These are phyloP conservation scores for Sutorius australiensis DNA, from an alignment of 768 basidiomycete genomes.

Conservation along the genomic window DNA sequence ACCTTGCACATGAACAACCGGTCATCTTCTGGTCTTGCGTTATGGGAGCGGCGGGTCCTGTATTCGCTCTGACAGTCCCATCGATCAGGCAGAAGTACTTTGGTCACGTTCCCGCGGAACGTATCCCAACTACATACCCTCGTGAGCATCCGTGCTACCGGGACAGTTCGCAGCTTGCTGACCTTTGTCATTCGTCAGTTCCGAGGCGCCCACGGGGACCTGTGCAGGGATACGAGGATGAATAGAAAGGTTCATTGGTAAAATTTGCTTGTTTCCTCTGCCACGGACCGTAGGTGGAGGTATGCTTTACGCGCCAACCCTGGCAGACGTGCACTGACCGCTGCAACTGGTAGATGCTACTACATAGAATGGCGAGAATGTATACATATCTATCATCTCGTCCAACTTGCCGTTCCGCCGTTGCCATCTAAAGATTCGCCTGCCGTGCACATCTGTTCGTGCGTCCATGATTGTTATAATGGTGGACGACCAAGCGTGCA, in stretches of 20 bases:
- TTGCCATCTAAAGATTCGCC: neutral
- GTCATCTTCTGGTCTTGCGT: constrained; percentile 85
- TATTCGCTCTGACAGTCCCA: constrained; percentile 70
- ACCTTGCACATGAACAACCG: constrained; percentile 85
- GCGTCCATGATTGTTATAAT: neutral
- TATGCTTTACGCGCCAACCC: neutral
- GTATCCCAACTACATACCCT: constrained; percentile 74
- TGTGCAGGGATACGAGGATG: constrained; percentile 75
- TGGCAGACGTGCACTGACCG: neutral
- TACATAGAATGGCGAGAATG: constrained; percentile 5
- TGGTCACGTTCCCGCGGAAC: constrained; percentile 68
- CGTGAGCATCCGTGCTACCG: constrained; percentile 43
- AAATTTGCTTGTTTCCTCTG: neutral
- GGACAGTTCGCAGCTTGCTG: neutral
- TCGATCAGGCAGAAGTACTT: constrained; percentile 66
- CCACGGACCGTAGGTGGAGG: constrained; percentile 5
- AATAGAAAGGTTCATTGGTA: constrained; percentile 19
- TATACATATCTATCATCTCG: constrained; percentile 6
- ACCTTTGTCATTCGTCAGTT: constrained; percentile 38
- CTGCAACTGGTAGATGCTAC: neutral
- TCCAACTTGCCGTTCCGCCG: neutral
- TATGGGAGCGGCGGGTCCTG: constrained; percentile 72
- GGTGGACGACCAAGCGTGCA: no score
- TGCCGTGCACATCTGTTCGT: neutral
- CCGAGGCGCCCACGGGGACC: constrained; percentile 67